These are phyloP conservation scores for Schwanniomyces polymorphus DNA, from an alignment of 805 yeast genomes.

Conservation along the genomic window DNA sequence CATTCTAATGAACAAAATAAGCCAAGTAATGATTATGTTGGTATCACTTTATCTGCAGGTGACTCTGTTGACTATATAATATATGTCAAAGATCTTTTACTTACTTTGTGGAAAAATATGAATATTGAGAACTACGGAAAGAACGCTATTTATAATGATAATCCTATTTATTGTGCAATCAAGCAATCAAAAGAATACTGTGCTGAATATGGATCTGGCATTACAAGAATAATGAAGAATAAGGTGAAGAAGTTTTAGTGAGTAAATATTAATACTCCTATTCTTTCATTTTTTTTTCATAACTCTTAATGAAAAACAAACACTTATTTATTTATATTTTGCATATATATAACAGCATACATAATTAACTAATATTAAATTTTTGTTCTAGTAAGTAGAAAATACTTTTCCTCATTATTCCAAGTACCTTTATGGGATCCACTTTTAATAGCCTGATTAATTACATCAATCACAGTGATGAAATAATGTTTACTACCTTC, in stretches of 20 bases:
- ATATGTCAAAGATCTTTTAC: slow-evolving; percentile 30
- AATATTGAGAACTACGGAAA: not conserved
- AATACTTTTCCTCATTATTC: slow-evolving; percentile 15
- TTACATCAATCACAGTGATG: slow-evolving; percentile 23
- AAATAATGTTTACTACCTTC: slow-evolving; percentile 28
- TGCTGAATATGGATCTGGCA: slow-evolving; percentile 2
- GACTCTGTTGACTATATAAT: slow-evolving; percentile 34
- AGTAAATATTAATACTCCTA: too few relatives aligned
- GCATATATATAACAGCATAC: not conserved
- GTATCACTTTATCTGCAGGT: slow-evolving; percentile 34
- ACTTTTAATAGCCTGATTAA: slow-evolving; percentile 14
- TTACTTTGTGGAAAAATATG: not conserved
- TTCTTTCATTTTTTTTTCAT: too few relatives aligned
- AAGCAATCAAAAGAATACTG: slow-evolving; percentile 5
- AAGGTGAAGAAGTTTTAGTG: not conserved
- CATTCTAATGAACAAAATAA: not conserved
- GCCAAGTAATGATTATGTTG: slow-evolving; percentile 19
- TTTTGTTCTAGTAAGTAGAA: not conserved
- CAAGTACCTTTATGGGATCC: slow-evolving; percentile 22
- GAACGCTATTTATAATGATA: not conserved
- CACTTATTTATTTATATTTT: too few relatives aligned
- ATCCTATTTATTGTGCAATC: slow-evolving; percentile 1
- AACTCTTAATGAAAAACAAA: too few relatives aligned
- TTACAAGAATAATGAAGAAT: not conserved
- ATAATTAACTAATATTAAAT: not conserved